These are phyloP conservation scores for Apiotrichum gracile DNA, from an alignment of 1,284 basidiomycete species.

Conservation along the genomic window DNA sequence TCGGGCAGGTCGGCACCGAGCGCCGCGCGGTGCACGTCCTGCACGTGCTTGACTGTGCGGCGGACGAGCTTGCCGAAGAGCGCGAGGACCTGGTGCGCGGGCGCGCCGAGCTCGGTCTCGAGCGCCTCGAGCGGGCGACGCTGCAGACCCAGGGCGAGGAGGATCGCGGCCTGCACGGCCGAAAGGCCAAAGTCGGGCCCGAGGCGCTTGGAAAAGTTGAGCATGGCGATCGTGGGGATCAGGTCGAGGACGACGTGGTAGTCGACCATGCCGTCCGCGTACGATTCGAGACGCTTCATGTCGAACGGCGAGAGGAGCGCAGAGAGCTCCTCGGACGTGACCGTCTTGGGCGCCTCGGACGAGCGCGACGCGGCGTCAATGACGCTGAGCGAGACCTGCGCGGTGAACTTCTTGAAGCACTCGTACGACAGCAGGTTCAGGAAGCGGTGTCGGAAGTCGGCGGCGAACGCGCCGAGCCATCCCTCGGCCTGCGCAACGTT, in stretches of 20 bases:
- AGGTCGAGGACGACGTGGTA: slow-evolving; percentile 94
- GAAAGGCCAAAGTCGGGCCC: slow-evolving; percentile 59
- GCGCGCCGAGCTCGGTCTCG: slow-evolving; percentile 79
- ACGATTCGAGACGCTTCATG: slow-evolving; percentile 90
- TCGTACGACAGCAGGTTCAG: slow-evolving; percentile 83
- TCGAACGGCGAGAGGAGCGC: slow-evolving; percentile 84
- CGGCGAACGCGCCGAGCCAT: slow-evolving; percentile 86
- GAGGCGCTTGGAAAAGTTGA: slow-evolving; percentile 79
- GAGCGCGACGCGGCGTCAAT: slow-evolving; percentile 71
- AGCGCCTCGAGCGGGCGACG: slow-evolving; percentile 85
- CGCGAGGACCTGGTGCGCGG: slow-evolving; percentile 64
- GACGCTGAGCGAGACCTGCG: slow-evolving; percentile 77
- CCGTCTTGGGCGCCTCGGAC: slow-evolving; percentile 11
- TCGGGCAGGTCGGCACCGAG: slow-evolving; percentile 57
- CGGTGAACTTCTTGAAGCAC: slow-evolving; percentile 80
- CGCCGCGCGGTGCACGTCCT: slow-evolving; percentile 73
- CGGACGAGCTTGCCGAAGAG: slow-evolving; percentile 87
- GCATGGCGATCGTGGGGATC: slow-evolving; percentile 67
- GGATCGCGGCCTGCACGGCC: slow-evolving; percentile 79
- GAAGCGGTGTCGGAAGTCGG: slow-evolving; percentile 90
- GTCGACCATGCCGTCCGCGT: slow-evolving; percentile 92
- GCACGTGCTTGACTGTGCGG: slow-evolving; percentile 71
- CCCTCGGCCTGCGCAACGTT: slow-evolving; percentile 52
- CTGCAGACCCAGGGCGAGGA: slow-evolving; percentile 85
- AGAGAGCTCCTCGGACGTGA: slow-evolving; percentile 65